phyloP scores from a whole-genome alignment of 768 basidiomycete species.

The Lentinula detonsa region DNA sequence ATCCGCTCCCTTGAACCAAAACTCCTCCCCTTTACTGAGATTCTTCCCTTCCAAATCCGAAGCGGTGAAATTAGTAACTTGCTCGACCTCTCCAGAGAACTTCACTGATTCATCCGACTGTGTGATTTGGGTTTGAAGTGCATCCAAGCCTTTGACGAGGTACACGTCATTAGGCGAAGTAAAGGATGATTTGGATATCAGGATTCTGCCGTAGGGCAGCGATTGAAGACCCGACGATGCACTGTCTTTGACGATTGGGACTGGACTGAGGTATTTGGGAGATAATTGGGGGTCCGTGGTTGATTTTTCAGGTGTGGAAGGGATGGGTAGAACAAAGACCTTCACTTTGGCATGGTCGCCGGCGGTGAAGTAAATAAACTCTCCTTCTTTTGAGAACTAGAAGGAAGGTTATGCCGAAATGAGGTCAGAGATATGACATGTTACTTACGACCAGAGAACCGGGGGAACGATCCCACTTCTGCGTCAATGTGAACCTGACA shows the following conservation, averaged over 20 bases:
- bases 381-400: slow-evolving; percentile 72
- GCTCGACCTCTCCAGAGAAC: slow-evolving; percentile 33
- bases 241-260: slow-evolving; percentile 52
- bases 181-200: slow-evolving; percentile 72
- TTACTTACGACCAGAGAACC: slow-evolving; percentile 50
- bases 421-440: not conserved
- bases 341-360: slow-evolving; percentile 78
- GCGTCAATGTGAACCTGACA: slow-evolving; percentile 69
- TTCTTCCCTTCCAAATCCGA: slow-evolving; percentile 49
- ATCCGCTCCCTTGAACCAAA: slow-evolving; percentile 86
- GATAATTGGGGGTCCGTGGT: slow-evolving; percentile 46
- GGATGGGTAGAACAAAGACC: slow-evolving; percentile 63
- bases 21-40: slow-evolving; percentile 65
- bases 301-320: slow-evolving; percentile 50
- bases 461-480: slow-evolving; percentile 83
- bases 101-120: slow-evolving; percentile 20
- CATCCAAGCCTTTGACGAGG: slow-evolving; percentile 44
- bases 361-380: slow-evolving; percentile 64
- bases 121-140: slow-evolving; percentile 35
- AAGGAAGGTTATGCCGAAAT: not conserved
- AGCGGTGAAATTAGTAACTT: slow-evolving; percentile 62
- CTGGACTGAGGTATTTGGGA: slow-evolving; percentile 44
- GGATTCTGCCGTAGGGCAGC: slow-evolving; percentile 51
- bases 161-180: slow-evolving; percentile 78
- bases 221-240: slow-evolving; percentile 58